phyloP scores from a whole-genome alignment of 805 yeast genomes.

The Metschnikowia arizonensis region DNA sequence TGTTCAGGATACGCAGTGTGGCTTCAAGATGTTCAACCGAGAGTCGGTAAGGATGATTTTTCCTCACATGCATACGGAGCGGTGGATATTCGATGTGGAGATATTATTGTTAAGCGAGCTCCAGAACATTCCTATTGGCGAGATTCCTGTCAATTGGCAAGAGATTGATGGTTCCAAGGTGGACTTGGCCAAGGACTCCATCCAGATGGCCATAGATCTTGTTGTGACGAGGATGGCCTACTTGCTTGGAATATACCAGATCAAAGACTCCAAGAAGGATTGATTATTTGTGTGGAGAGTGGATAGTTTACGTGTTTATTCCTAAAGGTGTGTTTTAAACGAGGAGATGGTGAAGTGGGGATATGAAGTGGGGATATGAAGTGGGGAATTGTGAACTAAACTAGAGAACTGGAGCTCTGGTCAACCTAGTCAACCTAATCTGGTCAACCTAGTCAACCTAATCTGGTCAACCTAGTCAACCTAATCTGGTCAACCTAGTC shows the following conservation, averaged over 20 bases:
- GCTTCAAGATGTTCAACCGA: conserved; percentile 86
- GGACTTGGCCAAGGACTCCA: conserved; percentile 84
- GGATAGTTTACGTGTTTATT: too few relatives aligned
- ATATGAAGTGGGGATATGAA: too few relatives aligned
- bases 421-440: too few relatives aligned
- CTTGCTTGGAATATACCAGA: conserved; percentile 70
- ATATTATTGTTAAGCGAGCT: conserved; percentile 74
- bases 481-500: too few relatives aligned
- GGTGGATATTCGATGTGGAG: conserved; percentile 98
- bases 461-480: too few relatives aligned
- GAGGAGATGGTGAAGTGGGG: too few relatives aligned
- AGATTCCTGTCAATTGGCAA: conserved; percentile 92
- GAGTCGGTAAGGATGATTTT: conserved; percentile 62
- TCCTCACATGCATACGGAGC: conserved; percentile 91
- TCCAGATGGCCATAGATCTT: conserved; percentile 90
- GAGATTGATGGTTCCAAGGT: conserved; percentile 95
- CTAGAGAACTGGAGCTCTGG: too few relatives aligned
- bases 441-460: too few relatives aligned
- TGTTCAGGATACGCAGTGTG: conserved; percentile 94
- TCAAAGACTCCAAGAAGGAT: conserved; percentile 16
- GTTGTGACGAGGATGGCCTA: conserved; percentile 89
- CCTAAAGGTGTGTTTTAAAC: too few relatives aligned
- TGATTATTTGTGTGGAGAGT: too few relatives aligned
- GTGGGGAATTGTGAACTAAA: too few relatives aligned
- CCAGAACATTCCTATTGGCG: conserved; percentile 62